Base-by-base conservation (phyloP, 257 asterid genomes). In the Orobanche coerulescens region DNA sequence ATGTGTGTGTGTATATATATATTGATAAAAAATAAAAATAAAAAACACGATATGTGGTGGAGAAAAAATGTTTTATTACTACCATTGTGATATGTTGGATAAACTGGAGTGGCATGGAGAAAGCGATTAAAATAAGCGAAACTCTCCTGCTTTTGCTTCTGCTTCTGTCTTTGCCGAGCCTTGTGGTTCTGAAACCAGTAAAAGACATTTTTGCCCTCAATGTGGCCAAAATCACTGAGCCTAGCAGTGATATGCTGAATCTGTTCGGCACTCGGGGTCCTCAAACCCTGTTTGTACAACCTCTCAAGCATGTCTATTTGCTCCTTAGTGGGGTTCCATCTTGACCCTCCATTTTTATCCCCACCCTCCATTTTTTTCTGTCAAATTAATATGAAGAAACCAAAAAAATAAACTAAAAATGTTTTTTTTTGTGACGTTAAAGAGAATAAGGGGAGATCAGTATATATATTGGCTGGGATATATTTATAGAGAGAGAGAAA, bases 181-280 rank as follows among this genome's bases (percentile, higher is more conserved):
- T 90, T 90, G 15, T 90, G 97, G 33, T 90, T 86, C 62, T 90
- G 97, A 60, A 90, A 90, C 97, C 97, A 90, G 48, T 90, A 90
- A 39, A 90, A 90, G 15, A 90, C 97, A 60, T 90, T 90, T 62
- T 90, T 84, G 24, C 95, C 95, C 50, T 90, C 97, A 8, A 90
- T 83, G 66, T 81, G 94, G 2, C 96, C 97, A 58, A 69, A 84
- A 5, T 79, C 85, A 61, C 75, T 69, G 0, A 90, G 76, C 69
- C 84, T 61, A 5, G 28, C 31, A 4, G 95, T 84, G 4, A 90
- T 87, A 69, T 81, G 85, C 30, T 90, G 93, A 23, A 90, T 90
- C 64, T 90, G 91, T 1, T 90, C 89, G 1, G 96, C 94, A 48
- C 67, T 83, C 2, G 97, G 97, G 4, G 97, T 90, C 46, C 94